These are phyloP conservation scores for Aspergillus persii DNA, from an alignment of 2,329 filamentous ascomycete genomes.

Conservation along the genomic window DNA sequence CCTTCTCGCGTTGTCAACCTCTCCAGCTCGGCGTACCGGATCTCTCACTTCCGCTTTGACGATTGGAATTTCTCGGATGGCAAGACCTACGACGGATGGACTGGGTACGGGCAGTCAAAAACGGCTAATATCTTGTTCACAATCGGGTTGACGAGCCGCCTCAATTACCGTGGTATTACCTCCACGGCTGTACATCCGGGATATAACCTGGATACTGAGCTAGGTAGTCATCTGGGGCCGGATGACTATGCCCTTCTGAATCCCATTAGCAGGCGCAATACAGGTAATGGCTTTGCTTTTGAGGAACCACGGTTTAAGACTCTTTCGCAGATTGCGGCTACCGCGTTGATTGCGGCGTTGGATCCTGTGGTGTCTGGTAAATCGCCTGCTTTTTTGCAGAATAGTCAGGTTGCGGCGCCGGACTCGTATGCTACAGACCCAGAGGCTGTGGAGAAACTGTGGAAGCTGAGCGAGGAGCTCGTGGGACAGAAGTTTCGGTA, in stretches of 20 bases:
- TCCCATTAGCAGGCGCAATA: not conserved
- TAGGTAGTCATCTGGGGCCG: not conserved
- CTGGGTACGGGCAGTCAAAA: constrained; percentile 46
- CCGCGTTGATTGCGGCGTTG: not conserved
- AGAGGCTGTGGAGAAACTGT: not conserved
- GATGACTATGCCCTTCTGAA: not conserved
- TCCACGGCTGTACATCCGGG: not conserved
- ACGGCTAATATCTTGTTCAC: constrained; percentile 46
- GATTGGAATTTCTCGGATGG: constrained; percentile 28
- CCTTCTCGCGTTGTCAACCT: constrained; percentile 15
- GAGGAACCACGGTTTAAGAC: not conserved
- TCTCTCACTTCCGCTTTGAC: constrained; percentile 28
- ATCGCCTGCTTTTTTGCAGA: not conserved
- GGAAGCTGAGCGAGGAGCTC: not conserved
- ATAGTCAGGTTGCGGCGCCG: not conserved
- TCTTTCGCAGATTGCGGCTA: not conserved
- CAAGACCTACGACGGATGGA: constrained; percentile 28
- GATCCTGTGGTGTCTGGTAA: not conserved
- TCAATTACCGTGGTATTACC: not conserved
- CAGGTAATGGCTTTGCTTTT: not conserved
- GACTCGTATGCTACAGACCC: not conserved
- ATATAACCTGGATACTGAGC: not conserved
- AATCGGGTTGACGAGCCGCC: constrained; percentile 9
- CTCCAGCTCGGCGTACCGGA: constrained; percentile 21
- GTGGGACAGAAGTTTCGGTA: not conserved